These are phyloP conservation scores for Trametes meyenii DNA, from an alignment of 768 basidiomycete species.

Conservation along the genomic window DNA sequence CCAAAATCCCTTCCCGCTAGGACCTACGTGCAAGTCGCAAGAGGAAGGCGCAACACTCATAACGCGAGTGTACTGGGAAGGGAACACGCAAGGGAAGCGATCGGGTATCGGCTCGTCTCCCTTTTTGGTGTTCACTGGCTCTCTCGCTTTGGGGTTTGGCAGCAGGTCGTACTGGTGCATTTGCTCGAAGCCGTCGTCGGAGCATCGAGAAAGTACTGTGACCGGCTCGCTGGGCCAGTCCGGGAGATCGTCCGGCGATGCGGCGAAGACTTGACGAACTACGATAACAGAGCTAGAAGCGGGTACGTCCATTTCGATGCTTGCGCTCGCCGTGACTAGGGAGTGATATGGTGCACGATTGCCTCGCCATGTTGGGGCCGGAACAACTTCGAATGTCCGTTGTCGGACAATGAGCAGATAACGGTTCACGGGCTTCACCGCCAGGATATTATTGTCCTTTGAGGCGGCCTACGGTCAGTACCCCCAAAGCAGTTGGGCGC, in stretches of 20 bases:
- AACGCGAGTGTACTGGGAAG: constrained; percentile 27
- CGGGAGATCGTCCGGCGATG: constrained; percentile 23
- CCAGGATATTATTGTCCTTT: constrained; percentile 28
- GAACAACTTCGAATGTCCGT: constrained; percentile 29
- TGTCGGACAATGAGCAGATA: constrained; percentile 35
- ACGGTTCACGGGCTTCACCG: constrained; percentile 33
- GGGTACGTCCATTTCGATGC: constrained; percentile 26
- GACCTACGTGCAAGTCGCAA: constrained; percentile 30
- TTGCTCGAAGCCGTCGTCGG: constrained; percentile 29
- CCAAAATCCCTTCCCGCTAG: constrained; percentile 41
- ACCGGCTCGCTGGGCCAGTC: constrained; percentile 38
- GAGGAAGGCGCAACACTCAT: constrained; percentile 35
- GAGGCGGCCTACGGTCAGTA: not conserved
- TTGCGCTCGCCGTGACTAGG: constrained; percentile 12
- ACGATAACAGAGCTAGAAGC: constrained; percentile 35
- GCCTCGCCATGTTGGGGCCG: constrained; percentile 24
- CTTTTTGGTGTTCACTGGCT: not conserved
- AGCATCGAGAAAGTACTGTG: constrained; percentile 34
- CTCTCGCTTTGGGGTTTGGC: constrained; percentile 25
- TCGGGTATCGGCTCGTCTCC: not conserved
- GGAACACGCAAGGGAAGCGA: constrained; percentile 33
- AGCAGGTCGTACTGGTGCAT: constrained; percentile 37
- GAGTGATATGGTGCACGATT: constrained; percentile 12
- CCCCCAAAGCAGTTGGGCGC: not conserved
- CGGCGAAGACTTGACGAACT: constrained; percentile 19